Percentiles rank a stretch among this genome's conserved stretches.
These are phyloP conservation scores for Talaromyces ruber DNA, from an alignment of 495 filamentous ascomycete species.

Conservation along the genomic window DNA sequence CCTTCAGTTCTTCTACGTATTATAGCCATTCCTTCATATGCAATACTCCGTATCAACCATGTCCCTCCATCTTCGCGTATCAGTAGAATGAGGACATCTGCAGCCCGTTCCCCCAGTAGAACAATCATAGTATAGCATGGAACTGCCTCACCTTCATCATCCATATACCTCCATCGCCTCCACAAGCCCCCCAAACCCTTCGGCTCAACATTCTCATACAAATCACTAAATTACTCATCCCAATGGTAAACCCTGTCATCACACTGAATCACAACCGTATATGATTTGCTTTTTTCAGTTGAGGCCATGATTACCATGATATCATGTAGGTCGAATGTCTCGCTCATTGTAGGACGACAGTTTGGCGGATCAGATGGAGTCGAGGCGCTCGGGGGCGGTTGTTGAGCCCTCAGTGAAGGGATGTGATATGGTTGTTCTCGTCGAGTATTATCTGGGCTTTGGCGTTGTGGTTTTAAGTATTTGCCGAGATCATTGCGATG, in stretches of 20 bases:
- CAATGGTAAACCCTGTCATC: not conserved
- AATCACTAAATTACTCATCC: not conserved
- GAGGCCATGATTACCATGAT: not conserved
- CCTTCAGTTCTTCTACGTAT: too few relatives aligned
- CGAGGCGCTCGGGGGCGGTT: not conserved
- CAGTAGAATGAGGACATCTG: too few relatives aligned
- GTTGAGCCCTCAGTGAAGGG: too few relatives aligned
- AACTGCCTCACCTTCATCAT: not conserved
- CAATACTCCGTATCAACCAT: too few relatives aligned
- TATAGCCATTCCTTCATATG: too few relatives aligned
- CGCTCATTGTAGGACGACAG: not conserved
- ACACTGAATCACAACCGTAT: not conserved
- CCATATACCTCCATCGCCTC: constrained; percentile 7
- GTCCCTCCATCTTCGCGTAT: too few relatives aligned
- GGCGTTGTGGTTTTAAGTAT: too few relatives aligned
- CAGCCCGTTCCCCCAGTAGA: too few relatives aligned
- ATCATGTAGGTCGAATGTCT: not conserved
- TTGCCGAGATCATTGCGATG: too few relatives aligned
- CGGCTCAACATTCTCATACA: not conserved
- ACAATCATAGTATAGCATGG: too few relatives aligned
- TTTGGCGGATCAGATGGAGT: not conserved
- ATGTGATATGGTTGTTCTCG: too few relatives aligned
- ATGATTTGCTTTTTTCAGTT: not conserved
- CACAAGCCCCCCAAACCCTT: not conserved
- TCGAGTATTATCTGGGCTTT: too few relatives aligned